Conservation (phyloP, 306 rosid genomes). For the Lathyrus sativus region DNA sequence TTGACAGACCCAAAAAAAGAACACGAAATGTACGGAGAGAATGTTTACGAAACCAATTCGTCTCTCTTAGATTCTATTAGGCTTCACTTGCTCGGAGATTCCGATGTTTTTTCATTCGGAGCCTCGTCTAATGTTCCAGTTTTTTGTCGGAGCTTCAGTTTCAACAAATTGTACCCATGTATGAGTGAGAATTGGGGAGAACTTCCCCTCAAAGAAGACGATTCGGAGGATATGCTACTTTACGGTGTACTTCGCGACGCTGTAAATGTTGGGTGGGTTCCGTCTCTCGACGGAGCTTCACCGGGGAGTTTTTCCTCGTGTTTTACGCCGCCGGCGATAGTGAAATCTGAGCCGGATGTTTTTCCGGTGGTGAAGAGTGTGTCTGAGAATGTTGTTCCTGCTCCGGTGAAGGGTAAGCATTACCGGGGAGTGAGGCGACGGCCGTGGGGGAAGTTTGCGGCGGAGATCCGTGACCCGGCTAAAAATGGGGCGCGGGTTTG, state of each 20-base stretch:
- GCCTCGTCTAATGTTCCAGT: slow-evolving; percentile 37
- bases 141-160: slow-evolving; percentile 60
- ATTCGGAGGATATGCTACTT: slow-evolving; percentile 84
- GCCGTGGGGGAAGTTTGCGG: slow-evolving; percentile 98
- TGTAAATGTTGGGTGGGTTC: slow-evolving; percentile 72
- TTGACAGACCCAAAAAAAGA: neutral
- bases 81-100: slow-evolving; percentile 69
- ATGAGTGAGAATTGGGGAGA: slow-evolving; percentile 76
- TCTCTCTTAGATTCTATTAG: slow-evolving; percentile 59
- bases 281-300: slow-evolving; percentile 48
- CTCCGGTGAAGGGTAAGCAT: slow-evolving; percentile 65
- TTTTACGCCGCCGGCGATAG: neutral
- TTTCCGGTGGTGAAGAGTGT: neutral
- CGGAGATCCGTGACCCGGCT: slow-evolving; percentile 94
- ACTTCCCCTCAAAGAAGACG: slow-evolving; percentile 75
- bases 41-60: slow-evolving; percentile 43
- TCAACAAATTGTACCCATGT: slow-evolving; percentile 66
- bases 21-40: slow-evolving; percentile 43
- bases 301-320: slow-evolving; percentile 34
- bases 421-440: slow-evolving; percentile 87
- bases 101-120: slow-evolving; percentile 37
- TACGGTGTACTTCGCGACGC: slow-evolving; percentile 77
- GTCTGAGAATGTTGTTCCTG: neutral
- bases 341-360: slow-evolving; percentile 56
- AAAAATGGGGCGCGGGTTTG: slow-evolving; percentile 93